These are phyloP conservation scores for Casuarina cunninghamiana DNA, from an alignment of 306 rosid genomes.

Conservation along the genomic window DNA sequence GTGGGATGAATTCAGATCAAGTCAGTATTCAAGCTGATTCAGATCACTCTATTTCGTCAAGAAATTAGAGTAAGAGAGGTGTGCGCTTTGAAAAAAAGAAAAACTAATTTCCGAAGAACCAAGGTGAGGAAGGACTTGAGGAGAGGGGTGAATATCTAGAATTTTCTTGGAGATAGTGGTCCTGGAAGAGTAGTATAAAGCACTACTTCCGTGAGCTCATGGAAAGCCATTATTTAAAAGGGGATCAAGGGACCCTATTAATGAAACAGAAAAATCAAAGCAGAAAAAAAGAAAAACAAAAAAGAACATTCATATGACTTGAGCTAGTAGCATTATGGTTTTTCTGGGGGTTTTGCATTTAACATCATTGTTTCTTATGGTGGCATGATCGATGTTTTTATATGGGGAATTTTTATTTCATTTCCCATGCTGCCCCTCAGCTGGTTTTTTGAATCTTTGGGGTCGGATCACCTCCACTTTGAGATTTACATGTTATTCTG, in stretches of 20 bases:
- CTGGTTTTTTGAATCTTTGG: slow-evolving; percentile 56
- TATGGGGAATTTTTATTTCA: slow-evolving; percentile 42
- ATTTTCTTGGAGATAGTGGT: slow-evolving; percentile 25
- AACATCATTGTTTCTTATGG: slow-evolving; percentile 23
- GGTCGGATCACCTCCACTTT: slow-evolving; percentile 38
- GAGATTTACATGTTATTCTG: slow-evolving; percentile 22
- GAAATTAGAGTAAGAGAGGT: slow-evolving; percentile 46
- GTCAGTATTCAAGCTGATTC: slow-evolving; percentile 36
- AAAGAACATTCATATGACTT: slow-evolving; percentile 28
- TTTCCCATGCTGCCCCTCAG: slow-evolving; percentile 54
- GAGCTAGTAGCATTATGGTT: slow-evolving; percentile 33
- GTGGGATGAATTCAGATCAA: slow-evolving; percentile 38
- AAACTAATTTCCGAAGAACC: slow-evolving; percentile 27
- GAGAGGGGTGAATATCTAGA: slow-evolving; percentile 34
- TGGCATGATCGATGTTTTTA: slow-evolving; percentile 39
- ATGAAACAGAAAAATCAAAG: slow-evolving; percentile 23
- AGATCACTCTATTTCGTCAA: slow-evolving; percentile 45
- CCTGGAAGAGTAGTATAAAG: slow-evolving; percentile 36
- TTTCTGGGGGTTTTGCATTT: slow-evolving; percentile 34
- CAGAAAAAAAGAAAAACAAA: slow-evolving; percentile 17
- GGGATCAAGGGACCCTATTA: slow-evolving; percentile 30
- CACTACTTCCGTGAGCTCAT: slow-evolving; percentile 38
- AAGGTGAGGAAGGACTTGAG: slow-evolving; percentile 27
- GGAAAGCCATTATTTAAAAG: slow-evolving; percentile 30
- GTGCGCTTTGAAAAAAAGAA: slow-evolving; percentile 13